These are phyloP conservation scores for Globisporangium canariense DNA, from an alignment of 352 stramenopile genomes.

Conservation along the genomic window DNA sequence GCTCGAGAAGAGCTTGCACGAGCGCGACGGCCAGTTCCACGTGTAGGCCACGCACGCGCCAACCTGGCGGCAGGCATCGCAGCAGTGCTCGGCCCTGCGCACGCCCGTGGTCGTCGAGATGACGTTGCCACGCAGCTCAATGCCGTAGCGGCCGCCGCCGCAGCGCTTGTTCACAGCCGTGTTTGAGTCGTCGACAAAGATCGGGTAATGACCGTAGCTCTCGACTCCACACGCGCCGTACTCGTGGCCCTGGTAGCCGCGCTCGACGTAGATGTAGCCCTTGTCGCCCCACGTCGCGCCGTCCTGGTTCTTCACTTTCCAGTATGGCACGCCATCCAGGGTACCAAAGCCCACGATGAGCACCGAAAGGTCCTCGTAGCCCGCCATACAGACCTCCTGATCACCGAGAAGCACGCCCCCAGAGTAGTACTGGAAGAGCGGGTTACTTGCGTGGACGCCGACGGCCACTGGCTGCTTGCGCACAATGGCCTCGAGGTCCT, in stretches of 20 bases:
- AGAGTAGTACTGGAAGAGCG: conserved; percentile 9
- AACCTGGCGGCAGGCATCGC: conserved; percentile 1
- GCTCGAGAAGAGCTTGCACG: background rate
- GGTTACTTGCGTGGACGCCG: background rate
- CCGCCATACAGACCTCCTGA: conserved; percentile 29
- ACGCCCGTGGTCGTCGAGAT: background rate
- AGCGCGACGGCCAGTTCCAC: background rate
- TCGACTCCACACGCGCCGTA: background rate
- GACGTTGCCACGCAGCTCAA: background rate
- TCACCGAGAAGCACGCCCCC: conserved; percentile 11
- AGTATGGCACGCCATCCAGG: conserved; percentile 21
- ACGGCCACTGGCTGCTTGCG: conserved; percentile 7
- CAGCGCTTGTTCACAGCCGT: conserved; percentile 1
- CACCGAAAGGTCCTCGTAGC: conserved; percentile 26
- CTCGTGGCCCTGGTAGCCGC: conserved; percentile 6
- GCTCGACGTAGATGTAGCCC: conserved; percentile 31
- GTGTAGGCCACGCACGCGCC: background rate
- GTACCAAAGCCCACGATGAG: conserved; percentile 32
- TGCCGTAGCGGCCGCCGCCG: background rate
- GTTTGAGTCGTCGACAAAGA: conserved; percentile 7
- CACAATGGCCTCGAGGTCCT: conserved; percentile 9
- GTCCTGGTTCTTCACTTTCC: conserved; percentile 47
- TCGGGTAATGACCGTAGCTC: background rate
- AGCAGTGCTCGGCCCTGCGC: conserved; percentile 4
- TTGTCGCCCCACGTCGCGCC: conserved; percentile 31